A percentile compares a stretch with the other conserved stretches of the same genome.
Evolutionary conservation across 2,329 filamentous ascomycete genomes (phyloP).

Genomic region (Fusarium tanahbumbuense): DNA sequence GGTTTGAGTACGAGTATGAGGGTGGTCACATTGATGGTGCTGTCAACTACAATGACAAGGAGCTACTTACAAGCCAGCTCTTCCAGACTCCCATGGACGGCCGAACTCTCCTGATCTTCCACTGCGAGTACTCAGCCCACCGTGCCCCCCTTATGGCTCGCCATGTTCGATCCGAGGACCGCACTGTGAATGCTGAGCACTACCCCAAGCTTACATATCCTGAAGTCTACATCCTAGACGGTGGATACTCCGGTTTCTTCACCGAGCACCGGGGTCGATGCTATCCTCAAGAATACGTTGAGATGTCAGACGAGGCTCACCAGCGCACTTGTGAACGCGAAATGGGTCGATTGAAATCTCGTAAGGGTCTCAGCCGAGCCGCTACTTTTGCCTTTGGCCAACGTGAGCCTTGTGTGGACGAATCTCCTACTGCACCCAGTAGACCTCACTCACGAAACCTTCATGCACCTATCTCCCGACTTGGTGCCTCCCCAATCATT

Average conservation of each 20-base stretch:
- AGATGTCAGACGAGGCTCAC: conserved; percentile 94
- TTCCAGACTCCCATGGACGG: conserved; percentile 76
- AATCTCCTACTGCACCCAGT: conserved; percentile 69
- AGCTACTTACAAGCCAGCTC: conserved; percentile 81
- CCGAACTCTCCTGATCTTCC: conserved; percentile 87
- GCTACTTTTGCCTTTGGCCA: conserved; percentile 97
- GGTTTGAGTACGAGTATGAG: conserved; percentile 98
- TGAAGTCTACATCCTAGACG: conserved; percentile 96
- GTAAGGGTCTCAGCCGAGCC: conserved; percentile 85
- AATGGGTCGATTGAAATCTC: conserved; percentile 90
- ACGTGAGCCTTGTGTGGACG: conserved; percentile 65
- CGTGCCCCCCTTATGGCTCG: conserved; percentile 97
- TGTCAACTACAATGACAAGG: conserved; percentile 97
- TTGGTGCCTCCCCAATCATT: conserved; percentile 58
- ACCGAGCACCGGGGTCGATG: conserved; percentile 81
- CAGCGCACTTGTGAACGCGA: conserved; percentile 93
- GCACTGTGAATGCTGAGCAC: conserved; percentile 82
- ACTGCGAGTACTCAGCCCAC: conserved; percentile 98
- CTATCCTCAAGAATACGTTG: conserved; percentile 94
- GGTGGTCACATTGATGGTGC: conserved; percentile 95
- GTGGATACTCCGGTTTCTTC: conserved; percentile 96
- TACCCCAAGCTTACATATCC: conserved; percentile 95
- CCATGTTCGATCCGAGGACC: conserved; percentile 89
- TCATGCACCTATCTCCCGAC: conserved; percentile 56
- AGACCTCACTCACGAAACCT: conserved; percentile 54